These are phyloP conservation scores for Friedmanniomyces simplex DNA, from an alignment of 495 filamentous ascomycete genomes.

Conservation along the genomic window DNA sequence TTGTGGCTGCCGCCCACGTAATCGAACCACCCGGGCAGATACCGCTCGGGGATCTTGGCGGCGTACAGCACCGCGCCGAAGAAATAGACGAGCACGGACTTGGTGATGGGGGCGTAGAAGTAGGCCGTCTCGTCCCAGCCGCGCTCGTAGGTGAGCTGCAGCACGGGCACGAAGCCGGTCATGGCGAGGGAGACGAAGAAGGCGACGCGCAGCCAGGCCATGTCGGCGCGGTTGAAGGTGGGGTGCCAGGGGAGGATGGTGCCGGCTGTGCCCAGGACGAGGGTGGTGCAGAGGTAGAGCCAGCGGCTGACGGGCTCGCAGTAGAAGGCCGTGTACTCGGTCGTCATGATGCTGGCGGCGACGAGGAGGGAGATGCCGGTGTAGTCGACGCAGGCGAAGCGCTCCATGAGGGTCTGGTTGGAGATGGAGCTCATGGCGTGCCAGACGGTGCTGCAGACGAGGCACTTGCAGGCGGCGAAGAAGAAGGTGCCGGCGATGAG, in stretches of 20 bases:
- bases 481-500: constrained; percentile 91
- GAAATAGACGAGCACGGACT: constrained; percentile 78
- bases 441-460: constrained; percentile 92
- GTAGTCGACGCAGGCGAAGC: constrained; percentile 97
- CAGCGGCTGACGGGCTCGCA: constrained; percentile 84
- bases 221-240: constrained; percentile 82
- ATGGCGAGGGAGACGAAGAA: constrained; percentile 83
- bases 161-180: constrained; percentile 83
- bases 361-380: constrained; percentile 95
- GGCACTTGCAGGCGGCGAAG: constrained; percentile 90
- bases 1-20: constrained; percentile 93
- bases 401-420: constrained; percentile 77
- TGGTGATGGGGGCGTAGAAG: constrained; percentile 83
- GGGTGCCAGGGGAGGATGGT: constrained; percentile 95
- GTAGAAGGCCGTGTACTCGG: constrained; percentile 97
- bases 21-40: constrained; percentile 85
- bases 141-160: constrained; percentile 68
- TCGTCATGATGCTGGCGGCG: constrained; percentile 94
- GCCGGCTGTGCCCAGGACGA: constrained; percentile 71
- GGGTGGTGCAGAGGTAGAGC: constrained; percentile 75
- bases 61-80: constrained; percentile 80
- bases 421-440: constrained; percentile 97
- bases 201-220: constrained; percentile 81
- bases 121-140: constrained; percentile 63
- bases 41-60: constrained; percentile 86